A percentile compares a stretch with the other conserved stretches of the same genome.
phyloP scores from a whole-genome alignment of 164 flowering plant genomes.

The Taxillus chinensis region DNA sequence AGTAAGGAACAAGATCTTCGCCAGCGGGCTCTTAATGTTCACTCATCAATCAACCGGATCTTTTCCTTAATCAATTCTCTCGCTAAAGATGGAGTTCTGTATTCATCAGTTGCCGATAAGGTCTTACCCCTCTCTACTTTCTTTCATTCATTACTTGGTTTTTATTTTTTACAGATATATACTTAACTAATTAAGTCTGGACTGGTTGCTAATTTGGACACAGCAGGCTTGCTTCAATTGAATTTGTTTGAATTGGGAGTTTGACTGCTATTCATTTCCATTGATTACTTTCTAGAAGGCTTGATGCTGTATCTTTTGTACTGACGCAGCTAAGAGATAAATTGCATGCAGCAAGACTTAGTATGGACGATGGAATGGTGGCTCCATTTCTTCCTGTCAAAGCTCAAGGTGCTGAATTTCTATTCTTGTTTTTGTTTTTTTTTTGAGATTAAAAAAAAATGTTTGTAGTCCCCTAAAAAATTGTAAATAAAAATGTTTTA shows the following conservation, averaged over 20 bases:
- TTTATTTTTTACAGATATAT: not conserved
- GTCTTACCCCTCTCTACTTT: conserved; percentile 13
- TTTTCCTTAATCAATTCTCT: conserved; percentile 29
- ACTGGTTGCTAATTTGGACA: not conserved
- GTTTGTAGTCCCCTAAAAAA: too few relatives aligned
- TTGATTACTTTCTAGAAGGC: not conserved
- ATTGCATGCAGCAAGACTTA: conserved; percentile 28
- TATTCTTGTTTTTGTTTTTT: too few relatives aligned
- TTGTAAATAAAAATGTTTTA: too few relatives aligned
- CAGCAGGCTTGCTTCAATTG: not conserved
- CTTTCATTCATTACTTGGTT: not conserved
- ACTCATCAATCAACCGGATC: conserved; percentile 36
- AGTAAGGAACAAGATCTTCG: conserved; percentile 59
- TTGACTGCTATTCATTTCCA: not conserved
- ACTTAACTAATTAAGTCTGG: not conserved
- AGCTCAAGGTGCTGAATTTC: conserved; percentile 21
- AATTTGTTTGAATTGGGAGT: not conserved
- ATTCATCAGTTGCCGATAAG: conserved; percentile 43
- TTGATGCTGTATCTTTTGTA: not conserved
- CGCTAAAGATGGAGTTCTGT: conserved; percentile 18
- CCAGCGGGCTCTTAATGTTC: conserved; percentile 44
- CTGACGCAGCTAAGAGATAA: conserved; percentile 34
- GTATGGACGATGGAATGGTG: conserved; percentile 37
- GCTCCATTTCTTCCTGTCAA: conserved; percentile 35
- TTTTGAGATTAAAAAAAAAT: too few relatives aligned